Percentiles rank a stretch among this genome's conserved stretches.
These are phyloP conservation scores for Populus hybrid DNA, from an alignment of 441 rosid genomes.

Conservation along the genomic window DNA sequence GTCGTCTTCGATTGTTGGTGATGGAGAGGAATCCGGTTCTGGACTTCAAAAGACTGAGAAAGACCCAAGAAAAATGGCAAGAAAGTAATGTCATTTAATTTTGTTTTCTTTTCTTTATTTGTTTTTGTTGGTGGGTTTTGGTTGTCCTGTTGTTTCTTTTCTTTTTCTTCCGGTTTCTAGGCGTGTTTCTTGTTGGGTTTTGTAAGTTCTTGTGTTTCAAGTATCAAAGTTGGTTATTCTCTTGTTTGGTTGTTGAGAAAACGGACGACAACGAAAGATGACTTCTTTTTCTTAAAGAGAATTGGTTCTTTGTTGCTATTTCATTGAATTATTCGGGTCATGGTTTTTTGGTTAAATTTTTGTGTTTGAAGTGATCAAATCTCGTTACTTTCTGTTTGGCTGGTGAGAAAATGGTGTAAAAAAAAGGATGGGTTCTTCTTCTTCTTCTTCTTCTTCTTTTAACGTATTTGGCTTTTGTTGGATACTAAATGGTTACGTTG, in stretches of 20 bases:
- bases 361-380: not conserved
- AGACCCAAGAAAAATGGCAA: constrained; percentile 74
- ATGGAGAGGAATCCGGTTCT: constrained; percentile 7
- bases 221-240: not conserved
- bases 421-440: not conserved
- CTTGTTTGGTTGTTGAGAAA: not conserved
- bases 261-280: not conserved
- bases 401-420: not conserved
- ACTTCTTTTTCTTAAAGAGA: too few relatives aligned
- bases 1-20: constrained; percentile 12
- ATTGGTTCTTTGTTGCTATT: too few relatives aligned
- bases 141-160: not conserved
- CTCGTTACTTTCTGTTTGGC: not conserved
- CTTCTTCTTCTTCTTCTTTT: not conserved
- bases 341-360: too few relatives aligned
- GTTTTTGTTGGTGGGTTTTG: not conserved
- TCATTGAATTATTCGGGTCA: too few relatives aligned
- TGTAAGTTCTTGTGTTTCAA: not conserved
- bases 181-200: not conserved
- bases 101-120: not conserved
- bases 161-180: not conserved
- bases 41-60: constrained; percentile 29
- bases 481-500: not conserved
- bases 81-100: constrained; percentile 50
- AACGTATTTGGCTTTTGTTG: not conserved